phyloP scores from a whole-genome alignment of 768 basidiomycete genomes.

The Xanthoconium purpureum region DNA sequence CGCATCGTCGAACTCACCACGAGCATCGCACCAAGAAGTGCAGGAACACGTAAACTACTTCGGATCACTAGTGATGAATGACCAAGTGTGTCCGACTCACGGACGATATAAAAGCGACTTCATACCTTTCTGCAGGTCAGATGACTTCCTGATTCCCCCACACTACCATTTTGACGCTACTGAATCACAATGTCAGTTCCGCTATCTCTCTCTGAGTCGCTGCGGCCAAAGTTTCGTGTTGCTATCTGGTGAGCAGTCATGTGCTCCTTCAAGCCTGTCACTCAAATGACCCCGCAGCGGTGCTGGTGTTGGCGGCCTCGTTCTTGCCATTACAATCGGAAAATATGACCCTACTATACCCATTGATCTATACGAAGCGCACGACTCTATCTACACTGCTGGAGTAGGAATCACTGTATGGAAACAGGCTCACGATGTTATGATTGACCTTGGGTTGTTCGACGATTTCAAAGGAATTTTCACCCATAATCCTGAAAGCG shows the following conservation, averaged over 20 bases:
- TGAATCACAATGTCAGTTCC: neutral
- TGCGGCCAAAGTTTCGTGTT: constrained; percentile 12
- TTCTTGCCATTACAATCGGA: constrained; percentile 40
- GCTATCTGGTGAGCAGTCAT: constrained; percentile 21
- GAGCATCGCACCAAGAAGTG: neutral
- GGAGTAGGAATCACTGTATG: constrained; percentile 47
- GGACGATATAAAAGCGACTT: neutral
- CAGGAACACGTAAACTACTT: neutral
- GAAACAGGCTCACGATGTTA: constrained; percentile 44
- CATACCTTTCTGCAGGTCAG: neutral
- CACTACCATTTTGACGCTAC: no score
- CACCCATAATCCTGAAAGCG: constrained; percentile 7
- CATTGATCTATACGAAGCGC: constrained; percentile 48
- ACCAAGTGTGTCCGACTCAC: neutral
- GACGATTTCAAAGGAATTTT: constrained; percentile 30
- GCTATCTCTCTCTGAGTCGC: neutral
- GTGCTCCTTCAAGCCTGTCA: neutral
- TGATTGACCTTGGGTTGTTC: constrained; percentile 42
- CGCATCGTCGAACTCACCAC: no score
- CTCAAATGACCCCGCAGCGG: constrained; percentile 20
- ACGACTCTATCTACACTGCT: constrained; percentile 35
- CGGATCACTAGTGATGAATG: neutral
- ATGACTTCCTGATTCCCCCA: neutral
- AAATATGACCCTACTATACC: constrained; percentile 31
- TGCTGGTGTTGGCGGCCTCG: constrained; percentile 45